A percentile compares a stretch with the other conserved stretches of the same genome.
Conservation (phyloP, 352 stramenopile species). For the Phytophthora palmivora region DNA sequence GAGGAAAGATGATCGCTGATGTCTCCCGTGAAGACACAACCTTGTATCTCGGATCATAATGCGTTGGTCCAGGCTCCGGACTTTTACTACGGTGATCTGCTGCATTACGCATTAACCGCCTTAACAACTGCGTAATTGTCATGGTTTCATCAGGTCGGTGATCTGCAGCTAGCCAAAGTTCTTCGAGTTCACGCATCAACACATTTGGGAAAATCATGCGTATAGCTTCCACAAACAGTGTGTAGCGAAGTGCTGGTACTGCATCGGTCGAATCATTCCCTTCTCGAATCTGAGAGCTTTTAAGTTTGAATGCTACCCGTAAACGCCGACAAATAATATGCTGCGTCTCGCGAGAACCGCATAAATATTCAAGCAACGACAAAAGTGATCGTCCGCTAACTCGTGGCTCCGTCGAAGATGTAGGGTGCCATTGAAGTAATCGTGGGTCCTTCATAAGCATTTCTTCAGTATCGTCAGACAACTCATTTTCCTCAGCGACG, state of each 20-base stretch:
- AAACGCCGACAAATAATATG: slow-evolving; percentile 61
- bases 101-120: slow-evolving; percentile 24
- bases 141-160: slow-evolving; percentile 30
- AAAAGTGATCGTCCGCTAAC: slow-evolving; percentile 47
- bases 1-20: slow-evolving; percentile 59
- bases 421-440: slow-evolving; percentile 69
- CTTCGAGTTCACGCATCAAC: slow-evolving; percentile 59
- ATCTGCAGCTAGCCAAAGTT: slow-evolving; percentile 50
- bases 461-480: slow-evolving; percentile 37
- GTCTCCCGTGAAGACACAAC: slow-evolving; percentile 48
- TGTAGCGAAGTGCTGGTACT: slow-evolving; percentile 30
- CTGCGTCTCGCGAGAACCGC: slow-evolving; percentile 56
- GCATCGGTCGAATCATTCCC: background rate
- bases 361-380: slow-evolving; percentile 59
- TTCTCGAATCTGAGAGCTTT: slow-evolving; percentile 22
- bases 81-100: slow-evolving; percentile 45
- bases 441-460: slow-evolving; percentile 35
- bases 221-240: slow-evolving; percentile 49
- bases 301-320: slow-evolving; percentile 56
- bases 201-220: slow-evolving; percentile 64
- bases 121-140: slow-evolving; percentile 32
- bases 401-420: slow-evolving; percentile 41
- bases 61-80: slow-evolving; percentile 69
- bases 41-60: slow-evolving; percentile 67
- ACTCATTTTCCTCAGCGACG: slow-evolving; percentile 12